A percentile compares a stretch with the other conserved stretches of the same genome.
Conservation (phyloP, 2,329 filamentous ascomycete genomes). For the Cercospora zeina region DNA sequence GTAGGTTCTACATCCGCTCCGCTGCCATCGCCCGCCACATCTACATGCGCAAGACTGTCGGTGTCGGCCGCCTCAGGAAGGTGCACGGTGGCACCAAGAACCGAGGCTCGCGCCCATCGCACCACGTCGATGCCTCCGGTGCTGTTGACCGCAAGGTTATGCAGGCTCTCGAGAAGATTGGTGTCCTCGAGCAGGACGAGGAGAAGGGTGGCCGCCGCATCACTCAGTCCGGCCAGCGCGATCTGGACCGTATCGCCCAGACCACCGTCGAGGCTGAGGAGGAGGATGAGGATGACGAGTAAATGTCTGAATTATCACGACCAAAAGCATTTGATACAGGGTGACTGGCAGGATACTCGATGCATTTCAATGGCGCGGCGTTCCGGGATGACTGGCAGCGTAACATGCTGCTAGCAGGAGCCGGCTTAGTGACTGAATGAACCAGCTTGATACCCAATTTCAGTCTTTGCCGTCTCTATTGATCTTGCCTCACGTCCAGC, state of each 20-base stretch:
- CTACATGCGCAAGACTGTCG: conserved; percentile 99
- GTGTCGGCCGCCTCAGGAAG: conserved; percentile 96
- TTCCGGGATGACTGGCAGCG: conserved; percentile 22
- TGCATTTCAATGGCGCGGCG: conserved; percentile 27
- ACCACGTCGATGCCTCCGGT: conserved; percentile 95
- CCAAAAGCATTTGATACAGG: conserved; percentile 18
- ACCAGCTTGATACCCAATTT: conserved; percentile 32
- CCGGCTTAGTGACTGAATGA: conserved; percentile 28
- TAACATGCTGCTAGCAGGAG: conserved; percentile 22
- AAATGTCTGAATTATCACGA: conserved; percentile 17
- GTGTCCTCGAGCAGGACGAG: conserved; percentile 95
- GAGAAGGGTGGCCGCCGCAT: conserved; percentile 98
- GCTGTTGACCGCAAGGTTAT: conserved; percentile 96
- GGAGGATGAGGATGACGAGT: conserved; percentile 48
- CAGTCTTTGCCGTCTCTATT: conserved; percentile 13
- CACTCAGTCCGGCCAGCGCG: conserved; percentile 96
- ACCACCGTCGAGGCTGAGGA: conserved; percentile 55
- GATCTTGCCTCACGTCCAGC: background rate
- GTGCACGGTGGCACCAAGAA: conserved; percentile 90
- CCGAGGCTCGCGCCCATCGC: conserved; percentile 84
- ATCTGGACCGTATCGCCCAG: conserved; percentile 77
- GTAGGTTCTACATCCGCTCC: conserved; percentile 75
- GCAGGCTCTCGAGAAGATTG: conserved; percentile 98
- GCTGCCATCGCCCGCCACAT: conserved; percentile 95
- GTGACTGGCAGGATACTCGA: conserved; percentile 17